Base-by-base conservation (phyloP, 2,329 filamentous ascomycete species). In the Grosmannia clavigera region DNA sequence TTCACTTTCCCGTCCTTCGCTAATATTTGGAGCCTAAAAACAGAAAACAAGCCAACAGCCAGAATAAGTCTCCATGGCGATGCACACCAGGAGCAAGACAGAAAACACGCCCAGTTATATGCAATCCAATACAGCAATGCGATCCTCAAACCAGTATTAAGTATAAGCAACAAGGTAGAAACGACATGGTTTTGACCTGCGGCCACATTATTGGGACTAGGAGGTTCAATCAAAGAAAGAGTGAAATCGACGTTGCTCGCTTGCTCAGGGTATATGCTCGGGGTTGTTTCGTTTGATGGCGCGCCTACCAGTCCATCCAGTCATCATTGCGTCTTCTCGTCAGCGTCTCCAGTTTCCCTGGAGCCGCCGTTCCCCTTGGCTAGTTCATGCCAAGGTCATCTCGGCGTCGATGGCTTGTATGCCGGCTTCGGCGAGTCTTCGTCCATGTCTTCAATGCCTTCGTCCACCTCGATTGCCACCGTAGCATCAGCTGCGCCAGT, bases 391-490 rank as follows among this genome's bases (percentile, higher is more conserved):
- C 22, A 5, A 12, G 50, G 6, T 40, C 16, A 38, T 50, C 38
- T 35, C 29, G 25, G 50, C 66, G 68, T 62, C 62, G 63, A 62
- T 74, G 68, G 76, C 61, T 72, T 73, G 63, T 73, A 78, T 50
- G 74, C 68, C 60, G 78, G 62, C 62, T 70, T 73, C 1, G 75
- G 74, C 1, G 70, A 43, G 68, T 68, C 58, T 22, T 58, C 58
- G 7, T 71, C 71, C 55, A 73, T 71, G 9, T 74, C 68, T 50
- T 74, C 73, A 19, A 75, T 67, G 19, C 72, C 71, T 62, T 78
- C 76, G 48, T 78, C 76, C 1, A 73, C 72, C 38, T 76, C 74
- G 25, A 70, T 66, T 31, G 29, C 48, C 25, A 16, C 2, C 7
- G 2, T 35, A 1, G 33, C 7, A 1, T 16, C 19, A 3, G 12